These are phyloP conservation scores for Ganoderma lucidum DNA, from an alignment of 1,284 basidiomycete genomes.

Conservation along the genomic window DNA sequence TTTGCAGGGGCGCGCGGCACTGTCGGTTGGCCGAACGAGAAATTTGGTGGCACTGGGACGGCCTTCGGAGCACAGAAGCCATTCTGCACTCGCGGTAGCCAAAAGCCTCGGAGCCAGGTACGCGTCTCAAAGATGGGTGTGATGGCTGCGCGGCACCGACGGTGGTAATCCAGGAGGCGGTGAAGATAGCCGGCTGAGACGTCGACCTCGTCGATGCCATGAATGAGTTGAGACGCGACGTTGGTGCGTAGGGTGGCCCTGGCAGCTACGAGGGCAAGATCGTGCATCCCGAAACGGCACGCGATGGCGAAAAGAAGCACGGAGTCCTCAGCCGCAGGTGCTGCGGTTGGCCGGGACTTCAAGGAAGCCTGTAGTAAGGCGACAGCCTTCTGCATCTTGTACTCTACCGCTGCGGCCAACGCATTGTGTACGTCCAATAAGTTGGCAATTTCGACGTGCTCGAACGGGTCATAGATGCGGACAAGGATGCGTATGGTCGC, in stretches of 20 bases:
- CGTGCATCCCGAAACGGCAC: constrained; percentile 17
- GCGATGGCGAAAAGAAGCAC: constrained; percentile 19
- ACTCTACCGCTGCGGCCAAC: constrained; percentile 44
- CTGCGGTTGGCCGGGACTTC: neutral
- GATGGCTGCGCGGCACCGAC: constrained; percentile 18
- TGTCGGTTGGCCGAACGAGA: neutral
- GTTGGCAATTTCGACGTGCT: constrained; percentile 3
- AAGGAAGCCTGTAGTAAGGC: constrained; percentile 11
- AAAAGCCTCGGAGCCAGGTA: neutral
- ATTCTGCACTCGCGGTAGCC: neutral
- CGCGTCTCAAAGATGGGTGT: constrained; percentile 13
- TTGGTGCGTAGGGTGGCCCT: constrained; percentile 8
- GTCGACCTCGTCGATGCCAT: constrained; percentile 6
- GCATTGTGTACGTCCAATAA: constrained; percentile 35
- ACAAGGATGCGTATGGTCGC: neutral
- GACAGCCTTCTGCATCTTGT: constrained; percentile 42
- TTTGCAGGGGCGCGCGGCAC: neutral
- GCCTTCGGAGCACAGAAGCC: neutral
- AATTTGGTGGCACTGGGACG: neutral
- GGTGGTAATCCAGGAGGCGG: constrained; percentile 30
- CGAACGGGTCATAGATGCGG: neutral
- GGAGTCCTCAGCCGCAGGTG: neutral
- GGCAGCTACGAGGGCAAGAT: constrained; percentile 19
- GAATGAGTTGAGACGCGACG: neutral
- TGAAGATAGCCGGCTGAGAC: constrained; percentile 23